phyloP scores from a whole-genome alignment of 2,329 filamentous ascomycete genomes.

The Fusarium begoniae region DNA sequence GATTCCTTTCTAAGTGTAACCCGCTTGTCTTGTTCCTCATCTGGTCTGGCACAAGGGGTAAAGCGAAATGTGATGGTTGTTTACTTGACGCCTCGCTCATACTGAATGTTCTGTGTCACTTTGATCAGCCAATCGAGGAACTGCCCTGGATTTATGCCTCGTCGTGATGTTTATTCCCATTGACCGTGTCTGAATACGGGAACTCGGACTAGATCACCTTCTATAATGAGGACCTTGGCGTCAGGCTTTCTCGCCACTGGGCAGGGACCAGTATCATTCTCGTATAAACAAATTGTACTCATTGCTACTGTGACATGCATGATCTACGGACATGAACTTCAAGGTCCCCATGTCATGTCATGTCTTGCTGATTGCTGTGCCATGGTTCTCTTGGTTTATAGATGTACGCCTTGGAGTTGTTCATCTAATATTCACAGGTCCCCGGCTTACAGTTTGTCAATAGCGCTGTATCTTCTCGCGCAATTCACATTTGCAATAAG shows the following conservation, averaged over 20 bases:
- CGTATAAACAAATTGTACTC: background rate
- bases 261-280: background rate
- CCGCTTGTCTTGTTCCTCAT: constrained; percentile 2
- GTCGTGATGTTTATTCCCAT: constrained; percentile 6
- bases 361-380: background rate
- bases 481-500: background rate
- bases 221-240: background rate
- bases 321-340: background rate
- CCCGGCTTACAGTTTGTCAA: background rate
- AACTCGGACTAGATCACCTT: background rate
- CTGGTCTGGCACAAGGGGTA: background rate
- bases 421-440: background rate
- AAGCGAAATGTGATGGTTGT: background rate
- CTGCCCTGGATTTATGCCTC: background rate
- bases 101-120: background rate
- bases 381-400: background rate
- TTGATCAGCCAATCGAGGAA: background rate
- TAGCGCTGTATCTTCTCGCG: background rate
- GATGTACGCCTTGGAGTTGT: background rate
- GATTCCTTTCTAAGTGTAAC: background rate
- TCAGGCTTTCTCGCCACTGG: background rate
- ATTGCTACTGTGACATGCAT: background rate
- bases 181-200: background rate
- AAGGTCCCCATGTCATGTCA: background rate
- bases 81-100: constrained; percentile 2